These are phyloP conservation scores for Pseudomassariella vexata DNA, from an alignment of 2,329 filamentous ascomycete species.

Conservation along the genomic window DNA sequence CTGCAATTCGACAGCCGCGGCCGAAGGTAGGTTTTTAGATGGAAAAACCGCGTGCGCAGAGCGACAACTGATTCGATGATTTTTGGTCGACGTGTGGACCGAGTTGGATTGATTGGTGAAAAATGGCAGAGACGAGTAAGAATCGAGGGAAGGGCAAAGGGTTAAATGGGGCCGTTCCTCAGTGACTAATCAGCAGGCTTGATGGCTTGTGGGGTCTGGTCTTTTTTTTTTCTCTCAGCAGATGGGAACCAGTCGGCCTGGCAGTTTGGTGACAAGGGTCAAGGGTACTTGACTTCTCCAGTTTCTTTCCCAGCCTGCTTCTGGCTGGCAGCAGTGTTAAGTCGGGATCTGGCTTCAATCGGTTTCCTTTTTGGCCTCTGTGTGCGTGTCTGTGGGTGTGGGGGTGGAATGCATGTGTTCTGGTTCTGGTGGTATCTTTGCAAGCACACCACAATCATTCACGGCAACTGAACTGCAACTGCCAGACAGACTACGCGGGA, in stretches of 20 bases:
- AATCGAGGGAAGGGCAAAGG: slow-evolving; percentile 22
- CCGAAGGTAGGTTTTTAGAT: slow-evolving; percentile 3
- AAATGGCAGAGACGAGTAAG: slow-evolving; percentile 28
- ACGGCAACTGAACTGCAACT: no score
- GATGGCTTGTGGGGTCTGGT: slow-evolving; percentile 1
- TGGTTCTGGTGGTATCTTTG: no score
- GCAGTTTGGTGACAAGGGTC: no score
- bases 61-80: slow-evolving; percentile 25
- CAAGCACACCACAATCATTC: no score
- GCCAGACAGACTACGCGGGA: no score
- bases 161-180: slow-evolving; percentile 25
- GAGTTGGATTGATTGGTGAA: slow-evolving; percentile 28
- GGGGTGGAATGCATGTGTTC: no score
- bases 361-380: no score
- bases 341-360: no score
- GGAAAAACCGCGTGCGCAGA: slow-evolving; percentile 8
- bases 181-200: slow-evolving; percentile 27
- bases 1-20: background rate
- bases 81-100: slow-evolving; percentile 25
- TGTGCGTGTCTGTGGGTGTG: no score
- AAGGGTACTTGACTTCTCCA: background rate
- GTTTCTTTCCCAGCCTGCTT: background rate
- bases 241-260: no score
- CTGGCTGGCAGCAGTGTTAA: background rate
- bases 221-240: slow-evolving; percentile 1